phyloP scores from a whole-genome alignment of 805 yeast species.

The Kodamaea jinghongensis region DNA sequence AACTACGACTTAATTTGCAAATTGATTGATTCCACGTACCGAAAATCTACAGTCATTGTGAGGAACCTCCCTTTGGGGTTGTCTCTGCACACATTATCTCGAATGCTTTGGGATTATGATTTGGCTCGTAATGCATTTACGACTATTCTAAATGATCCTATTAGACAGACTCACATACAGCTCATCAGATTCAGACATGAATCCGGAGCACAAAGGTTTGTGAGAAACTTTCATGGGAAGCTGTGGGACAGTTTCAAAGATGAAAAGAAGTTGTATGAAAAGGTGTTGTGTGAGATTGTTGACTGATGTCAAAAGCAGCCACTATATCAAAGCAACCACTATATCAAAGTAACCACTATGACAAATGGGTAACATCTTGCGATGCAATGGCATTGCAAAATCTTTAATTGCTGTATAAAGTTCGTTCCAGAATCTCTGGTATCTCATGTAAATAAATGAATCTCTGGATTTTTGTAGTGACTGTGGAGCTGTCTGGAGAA shows the following conservation, averaged over 20 bases:
- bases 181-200: constrained; percentile 45
- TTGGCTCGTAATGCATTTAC: constrained; percentile 28
- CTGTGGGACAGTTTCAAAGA: constrained; percentile 32
- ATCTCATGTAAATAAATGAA: too few relatives aligned
- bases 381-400: too few relatives aligned
- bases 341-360: too few relatives aligned
- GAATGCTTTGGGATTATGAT: constrained; percentile 50
- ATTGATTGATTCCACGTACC: constrained; percentile 17
- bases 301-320: too few relatives aligned
- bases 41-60: constrained; percentile 35
- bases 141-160: constrained; percentile 24
- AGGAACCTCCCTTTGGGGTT: constrained; percentile 48
- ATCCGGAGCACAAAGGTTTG: constrained; percentile 50
- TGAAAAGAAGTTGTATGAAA: constrained; percentile 33
- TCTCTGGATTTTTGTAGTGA: too few relatives aligned
- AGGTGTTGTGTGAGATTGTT: constrained; percentile 35
- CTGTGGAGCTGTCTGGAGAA: too few relatives aligned
- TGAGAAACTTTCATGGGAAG: constrained; percentile 52
- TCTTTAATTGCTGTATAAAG: too few relatives aligned
- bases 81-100: constrained; percentile 32
- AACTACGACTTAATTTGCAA: constrained; percentile 5
- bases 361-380: too few relatives aligned
- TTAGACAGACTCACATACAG: constrained; percentile 23
- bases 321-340: too few relatives aligned
- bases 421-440: too few relatives aligned